phyloP scores from a whole-genome alignment of 148 eudicot species.

The Diospyros lotus region DNA sequence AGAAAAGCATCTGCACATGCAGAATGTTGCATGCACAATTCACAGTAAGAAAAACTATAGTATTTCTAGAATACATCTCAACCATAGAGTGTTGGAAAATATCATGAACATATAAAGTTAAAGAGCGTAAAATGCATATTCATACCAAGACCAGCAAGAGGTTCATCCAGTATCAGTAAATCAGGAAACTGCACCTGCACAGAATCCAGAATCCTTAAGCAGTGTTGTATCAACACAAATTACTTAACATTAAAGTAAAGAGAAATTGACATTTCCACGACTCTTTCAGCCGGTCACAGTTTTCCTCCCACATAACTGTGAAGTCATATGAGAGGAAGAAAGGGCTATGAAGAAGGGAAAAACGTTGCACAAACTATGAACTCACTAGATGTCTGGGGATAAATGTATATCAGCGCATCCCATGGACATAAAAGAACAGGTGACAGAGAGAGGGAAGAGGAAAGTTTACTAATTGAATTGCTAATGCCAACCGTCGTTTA shows the following conservation, averaged over 20 bases:
- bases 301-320: too few species aligned
- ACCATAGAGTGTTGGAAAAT: too few species aligned
- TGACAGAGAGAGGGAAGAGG: slow-evolving; percentile 8
- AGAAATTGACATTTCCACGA: too few species aligned
- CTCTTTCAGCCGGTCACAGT: too few species aligned
- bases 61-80: neutral
- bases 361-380: too few species aligned
- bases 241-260: too few species aligned
- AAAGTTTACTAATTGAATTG: slow-evolving; percentile 74
- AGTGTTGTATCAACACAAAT: neutral
- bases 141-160: slow-evolving; percentile 99
- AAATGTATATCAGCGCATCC: neutral
- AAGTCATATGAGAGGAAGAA: too few species aligned
- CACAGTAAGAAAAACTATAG: neutral
- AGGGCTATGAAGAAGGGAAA: too few species aligned
- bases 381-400: neutral
- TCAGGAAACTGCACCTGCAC: slow-evolving; percentile 86
- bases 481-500: slow-evolving; percentile 93
- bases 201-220: slow-evolving; percentile 9
- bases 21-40: slow-evolving; percentile 1
- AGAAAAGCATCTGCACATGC: slow-evolving; percentile 3
- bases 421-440: neutral
- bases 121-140: slow-evolving; percentile 6
- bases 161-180: slow-evolving; percentile 85
- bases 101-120: too few species aligned